These are phyloP conservation scores for Chamaecyparis obtusa DNA, from an alignment of 75 land plant genomes.

Conservation along the genomic window DNA sequence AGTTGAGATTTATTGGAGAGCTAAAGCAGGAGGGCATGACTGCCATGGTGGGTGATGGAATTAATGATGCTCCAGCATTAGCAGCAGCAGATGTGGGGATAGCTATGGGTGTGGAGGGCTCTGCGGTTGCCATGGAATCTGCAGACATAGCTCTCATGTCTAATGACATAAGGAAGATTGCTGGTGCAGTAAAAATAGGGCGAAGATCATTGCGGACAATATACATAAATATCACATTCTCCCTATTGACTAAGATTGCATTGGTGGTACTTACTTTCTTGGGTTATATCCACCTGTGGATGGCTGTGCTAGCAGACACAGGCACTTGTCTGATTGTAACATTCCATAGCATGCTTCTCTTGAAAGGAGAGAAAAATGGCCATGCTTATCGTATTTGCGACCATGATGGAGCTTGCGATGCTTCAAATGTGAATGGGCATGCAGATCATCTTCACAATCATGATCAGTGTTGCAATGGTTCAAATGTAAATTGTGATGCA, in stretches of 20 bases:
- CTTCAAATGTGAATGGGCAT: not conserved
- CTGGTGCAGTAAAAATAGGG: conserved; percentile 50
- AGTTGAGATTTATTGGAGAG: conserved; percentile 48
- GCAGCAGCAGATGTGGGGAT: conserved; percentile 87
- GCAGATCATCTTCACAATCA: not conserved
- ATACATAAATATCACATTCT: conserved; percentile 55
- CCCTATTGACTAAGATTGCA: conserved; percentile 61
- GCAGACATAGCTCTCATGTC: conserved; percentile 88
- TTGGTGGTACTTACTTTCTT: conserved; percentile 62
- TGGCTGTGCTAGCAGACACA: conserved; percentile 85
- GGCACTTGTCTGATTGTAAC: conserved; percentile 84
- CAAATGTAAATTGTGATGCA: too few species aligned
- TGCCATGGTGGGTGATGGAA: conserved; percentile 88
- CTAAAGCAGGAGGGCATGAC: conserved; percentile 55
- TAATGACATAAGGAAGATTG: conserved; percentile 70
- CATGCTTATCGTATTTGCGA: not conserved
- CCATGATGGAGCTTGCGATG: not conserved
- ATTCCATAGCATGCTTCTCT: conserved; percentile 72
- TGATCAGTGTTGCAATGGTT: too few species aligned
- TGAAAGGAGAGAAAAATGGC: not conserved
- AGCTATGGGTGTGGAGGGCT: conserved; percentile 92
- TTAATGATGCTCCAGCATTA: conserved; percentile 89
- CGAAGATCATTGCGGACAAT: conserved; percentile 42
- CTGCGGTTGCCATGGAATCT: conserved; percentile 81
- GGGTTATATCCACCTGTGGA: conserved; percentile 81